Evolutionary conservation across 305 asterid genomes (phyloP).

Genomic region (Fraxinus angustifolia): DNA sequence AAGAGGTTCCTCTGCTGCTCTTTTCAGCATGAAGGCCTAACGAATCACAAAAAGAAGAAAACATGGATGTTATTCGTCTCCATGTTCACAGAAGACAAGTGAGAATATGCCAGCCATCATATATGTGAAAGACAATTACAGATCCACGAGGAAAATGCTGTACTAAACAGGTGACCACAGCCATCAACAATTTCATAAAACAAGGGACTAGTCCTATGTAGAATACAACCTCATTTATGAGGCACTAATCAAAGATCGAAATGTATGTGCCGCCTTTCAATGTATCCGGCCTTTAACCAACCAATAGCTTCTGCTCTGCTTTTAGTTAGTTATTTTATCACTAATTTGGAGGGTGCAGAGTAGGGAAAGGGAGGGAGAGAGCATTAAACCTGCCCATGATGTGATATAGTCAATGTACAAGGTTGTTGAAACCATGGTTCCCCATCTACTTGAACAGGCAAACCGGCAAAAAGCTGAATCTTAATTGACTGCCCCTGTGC

Average conservation of each 20-base stretch:
- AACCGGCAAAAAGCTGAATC: slow-evolving; percentile 79
- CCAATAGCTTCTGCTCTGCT: background rate
- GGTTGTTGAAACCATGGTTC: slow-evolving; percentile 97
- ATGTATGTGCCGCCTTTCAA: background rate
- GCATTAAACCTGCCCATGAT: slow-evolving; percentile 81
- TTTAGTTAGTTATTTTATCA: background rate
- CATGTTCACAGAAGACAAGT: background rate
- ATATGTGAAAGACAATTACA: background rate
- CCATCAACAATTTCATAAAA: slow-evolving; percentile 2
- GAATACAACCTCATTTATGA: background rate
- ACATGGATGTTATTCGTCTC: slow-evolving; percentile 4
- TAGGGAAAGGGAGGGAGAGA: background rate
- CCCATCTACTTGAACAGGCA: slow-evolving; percentile 94
- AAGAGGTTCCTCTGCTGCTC: slow-evolving; percentile 96
- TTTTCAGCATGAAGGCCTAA: slow-evolving; percentile 93
- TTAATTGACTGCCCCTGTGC: slow-evolving; percentile 92
- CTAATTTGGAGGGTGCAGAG: background rate
- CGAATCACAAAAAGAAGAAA: background rate
- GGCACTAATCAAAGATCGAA: background rate
- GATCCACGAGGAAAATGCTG: background rate
- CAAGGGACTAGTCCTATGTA: background rate
- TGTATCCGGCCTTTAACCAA: background rate
- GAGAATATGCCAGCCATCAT: background rate
- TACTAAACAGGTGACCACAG: background rate
- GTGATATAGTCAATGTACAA: slow-evolving; percentile 73